phyloP scores from a whole-genome alignment of 2,329 filamentous ascomycete species.

The Orbilia brochopaga region DNA sequence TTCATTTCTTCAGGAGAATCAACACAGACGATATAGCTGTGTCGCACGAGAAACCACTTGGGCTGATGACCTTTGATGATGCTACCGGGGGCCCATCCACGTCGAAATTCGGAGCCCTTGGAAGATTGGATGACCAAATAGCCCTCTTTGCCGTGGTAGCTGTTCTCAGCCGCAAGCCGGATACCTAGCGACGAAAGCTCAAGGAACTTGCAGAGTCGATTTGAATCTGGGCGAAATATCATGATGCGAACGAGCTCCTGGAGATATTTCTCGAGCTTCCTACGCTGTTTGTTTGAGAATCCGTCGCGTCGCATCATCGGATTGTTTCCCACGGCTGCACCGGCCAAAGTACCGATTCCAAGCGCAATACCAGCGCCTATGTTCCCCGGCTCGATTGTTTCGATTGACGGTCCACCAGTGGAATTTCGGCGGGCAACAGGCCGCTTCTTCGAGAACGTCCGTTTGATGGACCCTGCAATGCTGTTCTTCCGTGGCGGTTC shows the following conservation, averaged over 20 bases:
- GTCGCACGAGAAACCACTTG: conserved; percentile 97
- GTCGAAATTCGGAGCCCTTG: conserved; percentile 84
- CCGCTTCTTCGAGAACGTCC: conserved; percentile 59
- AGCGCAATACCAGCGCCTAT: conserved; percentile 55
- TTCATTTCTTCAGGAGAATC: conserved; percentile 98
- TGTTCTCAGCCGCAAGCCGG: conserved; percentile 89
- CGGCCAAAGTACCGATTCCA: conserved; percentile 58
- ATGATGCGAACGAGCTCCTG: conserved; percentile 94
- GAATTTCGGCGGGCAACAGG: conserved; percentile 58
- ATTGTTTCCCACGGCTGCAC: conserved; percentile 55
- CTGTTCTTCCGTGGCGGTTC: conserved; percentile 52
- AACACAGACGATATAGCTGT: conserved; percentile 98
- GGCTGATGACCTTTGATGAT: conserved; percentile 82
- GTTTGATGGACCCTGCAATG: conserved; percentile 40
- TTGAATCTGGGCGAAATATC: conserved; percentile 95
- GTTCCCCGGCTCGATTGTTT: conserved; percentile 39
- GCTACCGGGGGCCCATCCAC: conserved; percentile 76
- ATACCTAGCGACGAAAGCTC: conserved; percentile 94
- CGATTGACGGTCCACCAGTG: conserved; percentile 46
- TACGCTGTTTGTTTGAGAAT: conserved; percentile 82
- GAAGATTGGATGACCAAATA: conserved; percentile 89
- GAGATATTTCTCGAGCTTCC: conserved; percentile 85
- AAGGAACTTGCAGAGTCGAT: conserved; percentile 91
- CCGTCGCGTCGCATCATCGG: conserved; percentile 61
- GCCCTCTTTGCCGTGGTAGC: conserved; percentile 97